Evolutionary conservation across 2,329 filamentous ascomycete genomes (phyloP).

Genomic region (Trichoderma koningiopsis): DNA sequence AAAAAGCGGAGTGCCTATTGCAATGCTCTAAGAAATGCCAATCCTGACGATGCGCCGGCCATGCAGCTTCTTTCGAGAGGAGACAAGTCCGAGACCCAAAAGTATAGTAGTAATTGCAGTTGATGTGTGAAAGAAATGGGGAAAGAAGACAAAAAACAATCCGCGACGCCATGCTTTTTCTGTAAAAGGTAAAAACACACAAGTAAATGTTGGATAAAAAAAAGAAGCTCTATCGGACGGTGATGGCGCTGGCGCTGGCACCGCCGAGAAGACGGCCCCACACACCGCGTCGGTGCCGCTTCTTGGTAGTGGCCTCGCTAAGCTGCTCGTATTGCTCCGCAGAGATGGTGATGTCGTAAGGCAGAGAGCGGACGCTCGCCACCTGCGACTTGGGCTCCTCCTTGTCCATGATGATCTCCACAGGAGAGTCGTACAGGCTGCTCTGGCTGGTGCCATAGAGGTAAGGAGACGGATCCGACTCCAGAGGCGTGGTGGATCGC

Average conservation of each 20-base stretch:
- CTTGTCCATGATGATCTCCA: constrained; percentile 49
- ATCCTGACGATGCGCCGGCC: constrained; percentile 20
- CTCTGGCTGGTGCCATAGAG: constrained; percentile 41
- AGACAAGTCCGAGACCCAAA: constrained; percentile 1
- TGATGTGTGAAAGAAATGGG: not conserved
- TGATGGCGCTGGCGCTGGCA: constrained; percentile 34
- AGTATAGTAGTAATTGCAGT: not conserved
- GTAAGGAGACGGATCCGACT: constrained; percentile 48
- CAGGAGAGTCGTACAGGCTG: constrained; percentile 54
- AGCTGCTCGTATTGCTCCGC: constrained; percentile 54
- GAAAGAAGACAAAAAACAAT: not conserved
- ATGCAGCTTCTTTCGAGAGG: constrained; percentile 17
- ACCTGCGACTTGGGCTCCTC: constrained; percentile 42
- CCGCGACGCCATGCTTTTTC: constrained; percentile 25
- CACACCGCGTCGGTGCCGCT: constrained; percentile 55
- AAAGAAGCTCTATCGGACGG: constrained; percentile 38
- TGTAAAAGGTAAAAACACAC: not conserved
- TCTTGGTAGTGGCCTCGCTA: constrained; percentile 50
- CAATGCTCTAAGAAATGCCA: constrained; percentile 5
- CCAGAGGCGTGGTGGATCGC: constrained; percentile 56
- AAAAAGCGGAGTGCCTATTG: not conserved
- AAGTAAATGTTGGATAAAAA: not conserved
- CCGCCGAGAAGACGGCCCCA: constrained; percentile 57
- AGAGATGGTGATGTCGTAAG: constrained; percentile 60
- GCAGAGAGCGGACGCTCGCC: constrained; percentile 45